Base-by-base conservation (phyloP, 225 moss, liverwort and hornwort species). In the Marchantia polymorpha region DNA sequence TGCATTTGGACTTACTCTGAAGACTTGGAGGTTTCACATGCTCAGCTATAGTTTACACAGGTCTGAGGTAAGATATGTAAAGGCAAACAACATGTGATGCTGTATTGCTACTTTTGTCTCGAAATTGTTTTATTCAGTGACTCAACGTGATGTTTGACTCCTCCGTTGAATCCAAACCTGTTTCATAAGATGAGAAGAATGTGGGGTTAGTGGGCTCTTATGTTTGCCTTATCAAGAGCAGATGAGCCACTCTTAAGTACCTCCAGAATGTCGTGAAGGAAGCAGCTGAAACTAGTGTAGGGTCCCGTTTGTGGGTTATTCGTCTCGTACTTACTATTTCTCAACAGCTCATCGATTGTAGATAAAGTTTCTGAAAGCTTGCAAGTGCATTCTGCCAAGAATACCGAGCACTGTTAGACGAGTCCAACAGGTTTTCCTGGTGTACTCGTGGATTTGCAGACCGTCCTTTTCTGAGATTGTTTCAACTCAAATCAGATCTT, bases 311-410 rank as follows among this genome's bases (percentile, higher is more conserved):
- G 23, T 53, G 14, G 27, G 52, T 22, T 25, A n/a, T 17, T 10
- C n/a, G 52, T 53, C 73, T 53, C 52, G 47, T 47, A 69, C 51
- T 52, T 73, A 25, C 52, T 73, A 7, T 53, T 52, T 26, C 27
- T 73, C 73, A 73, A 73, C 73, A 53, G 26, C 51, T 26, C 53
- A 53, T 73, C 53, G 53, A 73, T 73, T 73, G 70, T 51, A 52
- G 73, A 53, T 25, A 52, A 26, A 52, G 73, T 73, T 73, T 53
- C 26, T 73, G 27, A 73, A 53, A 20, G 4, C 51, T 73, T 52
- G 52, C 52, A 73, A 73, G 13, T 53, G n/a, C 26, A n/a, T 72
- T 51, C 72, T 51, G 25, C 61, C 61, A 22, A 61, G 8, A 23
- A 69, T 11, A 22, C 52, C 48, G 23, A 13, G 73, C 53, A 52